These are phyloP conservation scores for Penicillium janthinellum DNA, from an alignment of 2,329 filamentous ascomycete genomes.

Conservation along the genomic window DNA sequence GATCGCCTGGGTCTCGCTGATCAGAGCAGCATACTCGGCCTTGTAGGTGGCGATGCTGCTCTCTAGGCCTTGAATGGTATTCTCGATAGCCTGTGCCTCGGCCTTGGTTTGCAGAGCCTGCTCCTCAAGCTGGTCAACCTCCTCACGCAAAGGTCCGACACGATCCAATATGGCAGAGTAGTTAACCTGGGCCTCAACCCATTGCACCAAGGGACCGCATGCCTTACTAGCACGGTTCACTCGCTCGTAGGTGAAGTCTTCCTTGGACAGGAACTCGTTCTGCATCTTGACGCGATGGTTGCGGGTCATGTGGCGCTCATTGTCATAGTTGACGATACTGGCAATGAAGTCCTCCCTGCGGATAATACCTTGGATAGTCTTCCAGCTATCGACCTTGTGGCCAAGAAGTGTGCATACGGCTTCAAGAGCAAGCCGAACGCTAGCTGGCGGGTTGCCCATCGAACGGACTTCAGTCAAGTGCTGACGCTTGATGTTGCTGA, in stretches of 20 bases:
- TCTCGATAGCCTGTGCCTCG: slow-evolving; percentile 86
- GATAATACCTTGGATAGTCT: slow-evolving; percentile 82
- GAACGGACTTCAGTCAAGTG: slow-evolving; percentile 97
- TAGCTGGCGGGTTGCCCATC: slow-evolving; percentile 88
- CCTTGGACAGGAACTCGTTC: slow-evolving; percentile 85
- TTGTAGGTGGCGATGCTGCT: slow-evolving; percentile 93
- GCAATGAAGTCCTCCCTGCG: slow-evolving; percentile 95
- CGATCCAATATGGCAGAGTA: slow-evolving; percentile 97
- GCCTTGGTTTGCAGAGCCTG: slow-evolving; percentile 90
- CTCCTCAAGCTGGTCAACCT: slow-evolving; percentile 84
- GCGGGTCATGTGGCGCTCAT: slow-evolving; percentile 91
- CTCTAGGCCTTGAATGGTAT: slow-evolving; percentile 81
- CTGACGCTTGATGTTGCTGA: slow-evolving; percentile 97
- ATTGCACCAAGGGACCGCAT: slow-evolving; percentile 94
- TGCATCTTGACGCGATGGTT: slow-evolving; percentile 82
- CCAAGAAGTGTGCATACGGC: slow-evolving; percentile 95
- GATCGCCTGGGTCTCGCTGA: slow-evolving; percentile 96
- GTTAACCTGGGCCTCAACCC: slow-evolving; percentile 94
- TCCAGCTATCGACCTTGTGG: slow-evolving; percentile 89
- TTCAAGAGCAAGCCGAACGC: slow-evolving; percentile 89
- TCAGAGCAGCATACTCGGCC: slow-evolving; percentile 90
- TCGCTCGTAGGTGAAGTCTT: slow-evolving; percentile 94
- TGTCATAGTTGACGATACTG: slow-evolving; percentile 96
- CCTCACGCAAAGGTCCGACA: slow-evolving; percentile 87
- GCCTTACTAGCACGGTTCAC: slow-evolving; percentile 96